A percentile compares a stretch with the other conserved stretches of the same genome.
Conservation (phyloP, 768 basidiomycete genomes). For the Flagelloscypha sp. region DNA sequence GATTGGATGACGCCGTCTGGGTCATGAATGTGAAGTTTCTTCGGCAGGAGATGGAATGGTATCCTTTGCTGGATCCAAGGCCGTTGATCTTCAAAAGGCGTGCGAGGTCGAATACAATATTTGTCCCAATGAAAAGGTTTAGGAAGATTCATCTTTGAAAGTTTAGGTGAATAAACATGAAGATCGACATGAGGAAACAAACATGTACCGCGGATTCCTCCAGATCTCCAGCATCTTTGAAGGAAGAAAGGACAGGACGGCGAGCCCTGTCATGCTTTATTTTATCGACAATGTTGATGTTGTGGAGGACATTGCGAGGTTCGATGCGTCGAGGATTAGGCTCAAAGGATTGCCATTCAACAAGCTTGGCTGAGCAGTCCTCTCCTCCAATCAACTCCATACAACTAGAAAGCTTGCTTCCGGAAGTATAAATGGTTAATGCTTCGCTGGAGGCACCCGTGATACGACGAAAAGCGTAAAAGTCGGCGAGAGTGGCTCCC, state of each 20-base stretch:
- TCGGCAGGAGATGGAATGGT: slow-evolving; percentile 27
- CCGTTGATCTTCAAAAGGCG: slow-evolving; percentile 14
- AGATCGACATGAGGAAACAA: too few species aligned
- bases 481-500: slow-evolving; percentile 36
- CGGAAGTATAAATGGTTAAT: slow-evolving; percentile 22
- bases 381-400: slow-evolving; percentile 27
- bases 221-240: too few species aligned
- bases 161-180: too few species aligned
- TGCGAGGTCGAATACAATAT: too few species aligned
- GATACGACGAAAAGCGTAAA: slow-evolving; percentile 23
- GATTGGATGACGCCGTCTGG: slow-evolving; percentile 25
- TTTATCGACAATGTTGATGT: too few species aligned
- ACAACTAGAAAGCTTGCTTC: slow-evolving; percentile 29
- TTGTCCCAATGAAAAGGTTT: too few species aligned
- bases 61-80: slow-evolving; percentile 25
- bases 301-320: too few species aligned
- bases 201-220: too few species aligned
- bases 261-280: too few species aligned
- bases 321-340: slow-evolving; percentile 23
- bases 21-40: slow-evolving; percentile 36
- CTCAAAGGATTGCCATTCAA: slow-evolving; percentile 28
- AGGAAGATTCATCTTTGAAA: too few species aligned
- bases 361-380: slow-evolving; percentile 21
- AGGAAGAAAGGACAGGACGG: too few species aligned
- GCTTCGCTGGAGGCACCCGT: slow-evolving; percentile 10